Percentiles rank a stretch among this genome's conserved stretches.
These are phyloP conservation scores for Pseudozyma sp. DNA, from an alignment of 1,284 basidiomycete species.

Conservation along the genomic window DNA sequence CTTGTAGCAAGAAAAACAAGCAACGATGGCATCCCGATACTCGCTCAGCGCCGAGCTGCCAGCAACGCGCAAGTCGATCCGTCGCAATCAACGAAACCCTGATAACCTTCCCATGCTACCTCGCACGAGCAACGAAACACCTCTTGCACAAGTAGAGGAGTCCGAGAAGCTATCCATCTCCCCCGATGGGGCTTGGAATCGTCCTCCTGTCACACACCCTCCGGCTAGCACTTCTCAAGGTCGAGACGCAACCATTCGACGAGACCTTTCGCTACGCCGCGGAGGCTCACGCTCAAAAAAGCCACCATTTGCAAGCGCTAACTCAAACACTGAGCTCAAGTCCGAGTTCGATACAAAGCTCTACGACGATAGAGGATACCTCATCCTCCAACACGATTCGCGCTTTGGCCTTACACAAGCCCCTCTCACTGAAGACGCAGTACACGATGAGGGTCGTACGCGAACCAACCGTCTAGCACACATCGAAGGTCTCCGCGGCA, in stretches of 20 bases:
- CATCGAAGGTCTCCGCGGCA: slow-evolving; percentile 51
- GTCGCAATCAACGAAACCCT: slow-evolving; percentile 10
- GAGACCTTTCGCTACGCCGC: slow-evolving; percentile 20
- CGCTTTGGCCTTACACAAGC: slow-evolving; percentile 33
- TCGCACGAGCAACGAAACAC: neutral
- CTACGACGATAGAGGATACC: slow-evolving; percentile 39
- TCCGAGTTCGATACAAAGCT: slow-evolving; percentile 15
- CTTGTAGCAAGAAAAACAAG: neutral
- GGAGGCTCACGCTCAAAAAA: neutral
- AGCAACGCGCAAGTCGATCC: slow-evolving; percentile 47
- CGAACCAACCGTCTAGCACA: slow-evolving; percentile 24
- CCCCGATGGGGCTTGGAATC: slow-evolving; percentile 13
- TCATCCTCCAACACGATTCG: slow-evolving; percentile 26
- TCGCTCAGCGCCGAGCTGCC: slow-evolving; percentile 41
- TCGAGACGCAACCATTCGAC: neutral
- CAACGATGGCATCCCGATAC: slow-evolving; percentile 44
- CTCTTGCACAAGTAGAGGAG: neutral
- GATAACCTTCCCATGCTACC: neutral
- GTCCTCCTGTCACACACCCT: neutral
- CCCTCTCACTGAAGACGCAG: slow-evolving; percentile 23
- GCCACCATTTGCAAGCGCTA: neutral
- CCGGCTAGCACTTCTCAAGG: neutral
- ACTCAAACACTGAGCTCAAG: slow-evolving; percentile 5
- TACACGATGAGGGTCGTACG: slow-evolving; percentile 39
- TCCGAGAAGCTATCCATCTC: slow-evolving; percentile 23